A percentile compares a stretch with the other conserved stretches of the same genome.
Evolutionary conservation across 1,139 yeast species (phyloP).

Genomic region (Fermentozyma sake): DNA sequence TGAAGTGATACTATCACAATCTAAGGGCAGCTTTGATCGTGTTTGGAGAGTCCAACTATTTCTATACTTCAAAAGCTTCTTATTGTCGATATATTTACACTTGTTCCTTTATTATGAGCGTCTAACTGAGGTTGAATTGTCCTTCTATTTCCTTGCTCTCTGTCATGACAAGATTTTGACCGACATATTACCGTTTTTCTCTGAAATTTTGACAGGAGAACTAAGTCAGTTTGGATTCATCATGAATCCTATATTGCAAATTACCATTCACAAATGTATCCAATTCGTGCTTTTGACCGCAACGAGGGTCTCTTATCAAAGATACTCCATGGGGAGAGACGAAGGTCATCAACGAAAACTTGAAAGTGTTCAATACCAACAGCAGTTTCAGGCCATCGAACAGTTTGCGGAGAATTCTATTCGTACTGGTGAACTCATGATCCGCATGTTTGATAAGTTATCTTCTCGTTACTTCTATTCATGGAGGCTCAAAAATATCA

Average conservation of each 20-base stretch:
- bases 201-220: conserved; percentile 19
- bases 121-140: conserved; percentile 15
- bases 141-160: conserved; percentile 27
- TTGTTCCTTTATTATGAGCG: conserved; percentile 25
- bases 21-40: no score
- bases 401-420: conserved; percentile 3
- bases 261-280: conserved; percentile 22
- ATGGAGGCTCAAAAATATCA: conserved; percentile 48
- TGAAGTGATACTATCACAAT: no score
- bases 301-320: no score
- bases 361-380: no score
- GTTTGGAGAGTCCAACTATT: conserved; percentile 12
- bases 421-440: conserved; percentile 4
- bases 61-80: conserved; percentile 12
- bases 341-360: no score
- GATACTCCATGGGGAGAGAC: no score
- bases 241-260: conserved; percentile 22
- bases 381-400: no score
- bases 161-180: conserved; percentile 13
- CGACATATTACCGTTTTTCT: conserved; percentile 19
- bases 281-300: no score
- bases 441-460: conserved; percentile 13
- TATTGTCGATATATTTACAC: conserved; percentile 16
- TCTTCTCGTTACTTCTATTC: conserved; percentile 48
- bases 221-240: conserved; percentile 20